Conservation (phyloP, 495 filamentous ascomycete genomes). For the Bacidia gigantensis region DNA sequence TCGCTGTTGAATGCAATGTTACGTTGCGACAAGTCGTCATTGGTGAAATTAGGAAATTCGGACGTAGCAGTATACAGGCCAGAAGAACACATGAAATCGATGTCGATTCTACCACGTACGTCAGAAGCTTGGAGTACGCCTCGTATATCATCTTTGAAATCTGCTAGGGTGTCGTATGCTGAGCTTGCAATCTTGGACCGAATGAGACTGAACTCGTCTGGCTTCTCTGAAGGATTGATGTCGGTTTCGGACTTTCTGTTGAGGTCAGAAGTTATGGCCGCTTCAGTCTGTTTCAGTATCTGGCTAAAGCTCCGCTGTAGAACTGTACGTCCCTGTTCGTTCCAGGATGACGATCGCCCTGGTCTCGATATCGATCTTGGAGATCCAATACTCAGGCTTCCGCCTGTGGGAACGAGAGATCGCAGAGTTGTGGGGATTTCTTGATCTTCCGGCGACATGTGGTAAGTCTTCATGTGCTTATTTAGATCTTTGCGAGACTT, state of each 20-base stretch:
- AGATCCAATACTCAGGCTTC: too few species aligned
- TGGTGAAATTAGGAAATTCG: constrained; percentile 2
- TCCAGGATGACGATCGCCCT: not conserved
- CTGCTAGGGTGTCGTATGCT: not conserved
- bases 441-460: constrained; percentile 7
- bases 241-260: too few species aligned
- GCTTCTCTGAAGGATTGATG: too few species aligned
- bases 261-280: not conserved
- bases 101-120: too few species aligned
- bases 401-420: too few species aligned
- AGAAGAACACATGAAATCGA: not conserved
- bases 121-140: not conserved
- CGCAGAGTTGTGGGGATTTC: constrained; percentile 5
- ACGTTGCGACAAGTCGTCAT: not conserved
- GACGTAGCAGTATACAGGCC: constrained; percentile 1
- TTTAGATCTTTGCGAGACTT: constrained; percentile 6
- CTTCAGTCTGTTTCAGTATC: not conserved
- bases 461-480: constrained; percentile 7
- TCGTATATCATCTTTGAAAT: constrained; percentile 6
- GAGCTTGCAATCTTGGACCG: not conserved
- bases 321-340: constrained; percentile 7
- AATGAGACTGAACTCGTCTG: not conserved
- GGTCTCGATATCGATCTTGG: too few species aligned
- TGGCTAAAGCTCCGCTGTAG: constrained; percentile 3
- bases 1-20: not conserved